These are phyloP conservation scores for Phytophthora pinifolia DNA, from an alignment of 352 stramenopile genomes.

Conservation along the genomic window DNA sequence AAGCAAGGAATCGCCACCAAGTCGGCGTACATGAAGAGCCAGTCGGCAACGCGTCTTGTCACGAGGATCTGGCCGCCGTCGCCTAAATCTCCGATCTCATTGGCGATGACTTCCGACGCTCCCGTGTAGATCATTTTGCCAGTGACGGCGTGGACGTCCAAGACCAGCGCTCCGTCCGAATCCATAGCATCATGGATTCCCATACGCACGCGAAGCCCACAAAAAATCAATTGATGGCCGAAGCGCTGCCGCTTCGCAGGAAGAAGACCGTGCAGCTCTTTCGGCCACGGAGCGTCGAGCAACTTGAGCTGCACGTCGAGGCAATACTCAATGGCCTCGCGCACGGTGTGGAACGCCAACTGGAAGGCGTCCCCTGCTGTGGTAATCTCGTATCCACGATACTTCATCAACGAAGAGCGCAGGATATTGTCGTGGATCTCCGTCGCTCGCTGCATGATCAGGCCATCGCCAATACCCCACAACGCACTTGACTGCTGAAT, in stretches of 20 bases:
- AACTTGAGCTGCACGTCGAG: conserved; percentile 57
- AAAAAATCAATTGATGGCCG: conserved; percentile 42
- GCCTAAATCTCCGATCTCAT: conserved; percentile 53
- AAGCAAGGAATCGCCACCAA: conserved; percentile 35
- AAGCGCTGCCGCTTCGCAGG: conserved; percentile 38
- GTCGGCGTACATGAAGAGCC: conserved; percentile 44
- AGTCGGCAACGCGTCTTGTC: conserved; percentile 48
- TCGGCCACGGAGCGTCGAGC: conserved; percentile 46
- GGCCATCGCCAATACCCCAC: conserved; percentile 39
- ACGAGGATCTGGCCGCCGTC: conserved; percentile 58
- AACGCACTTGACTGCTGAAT: conserved; percentile 63
- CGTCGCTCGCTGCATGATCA: conserved; percentile 50
- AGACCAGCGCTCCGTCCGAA: conserved; percentile 34
- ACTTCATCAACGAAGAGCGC: conserved; percentile 41
- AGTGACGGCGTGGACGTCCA: conserved; percentile 49
- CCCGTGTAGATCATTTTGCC: conserved; percentile 63
- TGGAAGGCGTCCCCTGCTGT: conserved; percentile 59
- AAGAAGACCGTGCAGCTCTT: conserved; percentile 41
- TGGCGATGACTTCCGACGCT: conserved; percentile 49
- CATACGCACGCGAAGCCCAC: conserved; percentile 57
- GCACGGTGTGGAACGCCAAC: conserved; percentile 56
- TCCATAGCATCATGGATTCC: conserved; percentile 53
- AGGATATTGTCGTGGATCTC: conserved; percentile 62
- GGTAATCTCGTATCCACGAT: conserved; percentile 65
- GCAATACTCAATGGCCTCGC: conserved; percentile 58